A percentile compares a stretch with the other conserved stretches of the same genome.
phyloP scores from a whole-genome alignment of 2,329 filamentous ascomycete species.

The Epichloe hybrida region DNA sequence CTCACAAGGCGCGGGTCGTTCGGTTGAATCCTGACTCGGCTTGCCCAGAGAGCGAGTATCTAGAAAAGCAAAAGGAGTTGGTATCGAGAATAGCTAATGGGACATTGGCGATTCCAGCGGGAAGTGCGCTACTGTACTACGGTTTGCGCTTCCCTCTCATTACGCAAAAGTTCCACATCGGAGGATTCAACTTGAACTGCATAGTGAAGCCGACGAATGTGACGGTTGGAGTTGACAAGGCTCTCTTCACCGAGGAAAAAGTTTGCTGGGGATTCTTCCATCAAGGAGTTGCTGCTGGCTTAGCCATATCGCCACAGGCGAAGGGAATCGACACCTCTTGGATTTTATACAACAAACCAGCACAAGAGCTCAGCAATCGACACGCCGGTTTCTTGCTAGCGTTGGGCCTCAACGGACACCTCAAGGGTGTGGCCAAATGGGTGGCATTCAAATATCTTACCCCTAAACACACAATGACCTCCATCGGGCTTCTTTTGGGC shows the following conservation, averaged over 20 bases:
- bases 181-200: conserved; percentile 84
- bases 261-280: conserved; percentile 99
- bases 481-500: conserved; percentile 84
- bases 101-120: conserved; percentile 78
- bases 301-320: conserved; percentile 79
- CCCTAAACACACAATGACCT: conserved; percentile 98
- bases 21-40: conserved; percentile 60
- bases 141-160: conserved; percentile 76
- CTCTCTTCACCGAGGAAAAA: conserved; percentile 83
- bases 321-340: conserved; percentile 96
- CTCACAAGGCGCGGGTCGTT: conserved; percentile 65
- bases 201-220: conserved; percentile 85
- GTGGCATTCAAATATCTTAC: conserved; percentile 98
- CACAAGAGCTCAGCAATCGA: conserved; percentile 77
- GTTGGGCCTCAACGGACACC: conserved; percentile 82
- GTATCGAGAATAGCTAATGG: conserved; percentile 76
- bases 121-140: conserved; percentile 78
- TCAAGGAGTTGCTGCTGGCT: conserved; percentile 80
- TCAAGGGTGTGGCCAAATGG: conserved; percentile 94
- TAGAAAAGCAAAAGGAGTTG: conserved; percentile 85
- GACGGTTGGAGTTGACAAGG: conserved; percentile 84
- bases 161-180: conserved; percentile 81
- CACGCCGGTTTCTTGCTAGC: conserved; percentile 90
- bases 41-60: conserved; percentile 73
- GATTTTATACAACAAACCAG: conserved; percentile 95